These are phyloP conservation scores for Ustilago bromivora DNA, from an alignment of 1,284 basidiomycete species.

Conservation along the genomic window DNA sequence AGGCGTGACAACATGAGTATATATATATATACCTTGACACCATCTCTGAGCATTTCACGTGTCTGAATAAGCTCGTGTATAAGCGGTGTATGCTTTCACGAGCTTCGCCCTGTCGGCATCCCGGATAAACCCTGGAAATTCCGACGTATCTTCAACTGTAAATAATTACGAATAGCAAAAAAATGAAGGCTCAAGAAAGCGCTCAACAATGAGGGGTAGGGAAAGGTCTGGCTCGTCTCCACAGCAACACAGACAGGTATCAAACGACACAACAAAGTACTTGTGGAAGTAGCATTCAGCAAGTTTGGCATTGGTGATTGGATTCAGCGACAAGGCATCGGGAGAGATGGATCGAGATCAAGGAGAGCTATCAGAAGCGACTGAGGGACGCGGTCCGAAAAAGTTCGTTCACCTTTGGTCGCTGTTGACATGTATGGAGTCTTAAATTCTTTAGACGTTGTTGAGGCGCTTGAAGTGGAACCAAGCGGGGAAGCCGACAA, in stretches of 20 bases:
- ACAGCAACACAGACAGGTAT: neutral
- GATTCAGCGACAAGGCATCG: neutral
- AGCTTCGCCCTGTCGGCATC: no score
- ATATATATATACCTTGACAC: no score
- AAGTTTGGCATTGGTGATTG: neutral
- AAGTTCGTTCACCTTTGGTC: neutral
- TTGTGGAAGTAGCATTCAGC: neutral
- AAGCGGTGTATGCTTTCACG: no score
- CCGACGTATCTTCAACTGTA: no score
- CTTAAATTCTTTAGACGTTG: constrained; percentile 8
- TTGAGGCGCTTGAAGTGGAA: constrained; percentile 56
- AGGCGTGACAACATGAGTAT: no score
- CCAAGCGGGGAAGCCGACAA: constrained; percentile 54
- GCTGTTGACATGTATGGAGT: neutral
- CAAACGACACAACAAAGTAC: no score
- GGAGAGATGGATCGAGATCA: neutral
- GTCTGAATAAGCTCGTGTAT: no score
- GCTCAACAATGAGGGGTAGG: constrained; percentile 3
- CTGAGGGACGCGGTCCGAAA: no score
- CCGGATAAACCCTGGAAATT: no score
- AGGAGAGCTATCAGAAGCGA: neutral
- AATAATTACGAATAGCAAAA: neutral
- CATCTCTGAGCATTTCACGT: no score
- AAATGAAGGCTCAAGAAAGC: constrained; percentile 9
- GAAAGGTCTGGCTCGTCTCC: neutral